Percentiles rank a stretch among this genome's conserved stretches.
Conservation (phyloP, 108 stramenopile genomes). For the Skeletonema marinoi region DNA sequence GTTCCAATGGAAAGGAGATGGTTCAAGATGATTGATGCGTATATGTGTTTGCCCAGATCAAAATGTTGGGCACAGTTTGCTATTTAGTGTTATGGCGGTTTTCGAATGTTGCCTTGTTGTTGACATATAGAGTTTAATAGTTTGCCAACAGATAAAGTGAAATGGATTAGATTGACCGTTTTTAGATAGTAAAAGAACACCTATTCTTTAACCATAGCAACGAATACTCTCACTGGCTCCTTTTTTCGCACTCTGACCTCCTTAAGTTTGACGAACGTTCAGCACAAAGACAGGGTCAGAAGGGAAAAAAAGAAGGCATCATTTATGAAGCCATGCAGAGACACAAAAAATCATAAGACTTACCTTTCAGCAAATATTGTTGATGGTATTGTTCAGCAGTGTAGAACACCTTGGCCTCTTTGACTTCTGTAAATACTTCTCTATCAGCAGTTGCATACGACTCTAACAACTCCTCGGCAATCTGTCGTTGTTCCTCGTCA, state of each 20-base stretch:
- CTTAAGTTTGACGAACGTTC: too few species aligned
- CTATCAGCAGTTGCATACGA: slow-evolving; percentile 27
- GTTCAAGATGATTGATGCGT: background rate
- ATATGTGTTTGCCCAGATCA: background rate
- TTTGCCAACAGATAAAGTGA: background rate
- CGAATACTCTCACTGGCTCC: slow-evolving; percentile 68
- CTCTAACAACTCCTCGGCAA: slow-evolving; percentile 53
- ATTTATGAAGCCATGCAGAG: too few species aligned
- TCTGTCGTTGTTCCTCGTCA: slow-evolving; percentile 57
- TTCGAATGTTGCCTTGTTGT: background rate
- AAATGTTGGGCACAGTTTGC: background rate
- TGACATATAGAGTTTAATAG: background rate
- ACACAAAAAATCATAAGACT: too few species aligned
- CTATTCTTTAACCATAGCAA: slow-evolving; percentile 74
- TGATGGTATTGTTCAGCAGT: slow-evolving; percentile 90
- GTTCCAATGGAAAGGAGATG: background rate
- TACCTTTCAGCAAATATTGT: slow-evolving; percentile 92
- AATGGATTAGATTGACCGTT: background rate
- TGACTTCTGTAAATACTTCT: slow-evolving; percentile 66
- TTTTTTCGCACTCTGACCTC: slow-evolving; percentile 89
- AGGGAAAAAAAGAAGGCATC: too few species aligned
- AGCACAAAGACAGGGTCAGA: too few species aligned
- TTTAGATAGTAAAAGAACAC: too few species aligned
- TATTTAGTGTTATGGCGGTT: too few species aligned
- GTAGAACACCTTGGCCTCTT: slow-evolving; percentile 63